Conservation (phyloP, 345 rosid genomes). For the Heritiera fomes region DNA sequence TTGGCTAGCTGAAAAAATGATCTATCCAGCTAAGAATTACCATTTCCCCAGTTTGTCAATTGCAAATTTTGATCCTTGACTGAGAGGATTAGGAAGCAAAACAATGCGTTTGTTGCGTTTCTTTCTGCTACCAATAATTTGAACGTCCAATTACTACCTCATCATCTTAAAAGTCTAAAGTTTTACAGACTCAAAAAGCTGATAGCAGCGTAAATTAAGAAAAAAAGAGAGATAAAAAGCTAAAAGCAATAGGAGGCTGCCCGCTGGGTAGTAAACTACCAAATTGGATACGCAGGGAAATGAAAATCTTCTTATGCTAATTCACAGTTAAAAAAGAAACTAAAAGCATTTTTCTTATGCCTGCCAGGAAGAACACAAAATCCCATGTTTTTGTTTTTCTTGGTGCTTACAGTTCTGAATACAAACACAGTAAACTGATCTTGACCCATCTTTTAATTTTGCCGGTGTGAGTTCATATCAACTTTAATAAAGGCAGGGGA, state of each 20-base stretch:
- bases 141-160: conserved; percentile 17
- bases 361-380: neutral
- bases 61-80: conserved; percentile 1
- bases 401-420: neutral
- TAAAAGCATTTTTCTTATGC: neutral
- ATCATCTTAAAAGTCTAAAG: conserved; percentile 17
- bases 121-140: conserved; percentile 28
- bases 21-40: conserved; percentile 10
- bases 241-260: neutral
- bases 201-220: neutral
- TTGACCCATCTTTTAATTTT: neutral
- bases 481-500: conserved; percentile 32
- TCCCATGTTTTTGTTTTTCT: conserved; percentile 4
- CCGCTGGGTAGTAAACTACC: neutral
- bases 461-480: conserved; percentile 25
- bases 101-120: conserved; percentile 12
- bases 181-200: neutral
- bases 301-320: neutral
- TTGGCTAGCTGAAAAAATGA: conserved; percentile 15
- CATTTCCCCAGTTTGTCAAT: neutral
- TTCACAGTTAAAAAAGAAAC: neutral
- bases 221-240: neutral
- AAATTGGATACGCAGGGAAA: neutral
- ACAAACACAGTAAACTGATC: neutral
- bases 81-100: conserved; percentile 3